Base-by-base conservation (phyloP, 257 asterid species). In the Jacaranda copaia region DNA sequence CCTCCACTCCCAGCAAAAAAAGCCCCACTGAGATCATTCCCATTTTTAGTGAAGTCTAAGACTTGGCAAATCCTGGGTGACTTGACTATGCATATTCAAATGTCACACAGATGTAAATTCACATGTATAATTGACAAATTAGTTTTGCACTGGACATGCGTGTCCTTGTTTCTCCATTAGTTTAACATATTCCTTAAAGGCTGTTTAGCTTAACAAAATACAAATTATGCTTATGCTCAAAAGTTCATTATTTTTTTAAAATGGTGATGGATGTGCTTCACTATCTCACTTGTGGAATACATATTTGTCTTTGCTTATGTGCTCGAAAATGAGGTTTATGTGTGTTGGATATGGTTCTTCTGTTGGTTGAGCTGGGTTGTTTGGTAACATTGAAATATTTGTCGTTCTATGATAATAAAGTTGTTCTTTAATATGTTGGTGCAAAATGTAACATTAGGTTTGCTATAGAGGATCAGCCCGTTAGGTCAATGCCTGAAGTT, bases 401-500 rank as follows among this genome's bases (percentile, higher is more conserved):
- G 14, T 73, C 78, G 45, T 78, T 75, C 64, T 58, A 43, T 72
- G 79, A 72, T 80, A 62, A 79, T 77, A 76, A 78, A 75, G 74
- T 83, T 76, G 77, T 79, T 83, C 75, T 77, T 83, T 85, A 85
- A 77, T 87, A 78, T 81, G 80, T 79, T 83, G 86, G 85, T 85
- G 85, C 83, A 76, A 81, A 82, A 81, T 84, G 90, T 84, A 86
- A 82, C 72, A 82, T 81, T 84, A 84, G 93, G 89, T 86, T 85
- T 80, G 82, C 87, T 84, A 81, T 88, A 88, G 85, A 86, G 86
- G 88, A 83, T 87, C 81, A 73, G 93, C 86, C 86, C 71, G 85
- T 88, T 88, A 82, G 82, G 86, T 88, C 88, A 82, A 62, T 84
- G 87, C 90, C 87, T 84, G 90, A 86, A 79, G 89, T 85, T 82